Base-by-base conservation (phyloP, 2,329 filamentous ascomycete species). In the Diplodia seriata region DNA sequence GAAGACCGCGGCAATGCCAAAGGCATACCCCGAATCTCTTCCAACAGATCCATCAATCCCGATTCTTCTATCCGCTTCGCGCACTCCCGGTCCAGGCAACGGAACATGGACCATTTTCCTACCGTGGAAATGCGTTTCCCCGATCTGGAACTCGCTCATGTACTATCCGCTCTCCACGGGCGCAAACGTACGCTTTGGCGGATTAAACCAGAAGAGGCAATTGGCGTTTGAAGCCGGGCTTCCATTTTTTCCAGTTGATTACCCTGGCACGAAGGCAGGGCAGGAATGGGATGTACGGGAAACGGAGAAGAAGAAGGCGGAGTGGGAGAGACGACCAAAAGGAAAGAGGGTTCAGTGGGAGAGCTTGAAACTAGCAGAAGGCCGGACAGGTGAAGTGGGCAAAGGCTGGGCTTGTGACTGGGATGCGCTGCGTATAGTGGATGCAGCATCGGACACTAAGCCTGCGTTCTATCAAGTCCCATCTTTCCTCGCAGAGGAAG, bases 171-270 rank as follows among this genome's bases (percentile, higher is more conserved):
- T 96, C 0, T 91, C 89, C 0, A 91, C 89, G 0, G 93, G 93
- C 8, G 90, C 90, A 0, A 96, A 93, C 69, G 91, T 92, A 1
- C 85, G 90, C 29, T 93, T 97, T 72, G 94, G 92, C 1, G 94
- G 95, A 0, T 74, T 97, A 38, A 85, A 92, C 54, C 91, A 99
- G 78, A 84, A 88, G 62, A 87, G 89, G 43, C 94, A 98, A 76
- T 85, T 97, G 26, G 83, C 89, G 0, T 97, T 97, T 75, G 94
- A 98, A 80, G 86, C 89, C 23, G 88, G 88, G 0, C 81, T 85
- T 47, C 88, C 93, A 1, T 96, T 91, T 87, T 99, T 97, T 74
- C 95, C 95, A 0, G 90, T 87, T 3, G 95, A 99, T 77, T 92
- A 87, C 70, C 89, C 92, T 0, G 92, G 90, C 4, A 97, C 93